phyloP scores from a whole-genome alignment of 2,329 filamentous ascomycete genomes.

The Volutella citrinella region DNA sequence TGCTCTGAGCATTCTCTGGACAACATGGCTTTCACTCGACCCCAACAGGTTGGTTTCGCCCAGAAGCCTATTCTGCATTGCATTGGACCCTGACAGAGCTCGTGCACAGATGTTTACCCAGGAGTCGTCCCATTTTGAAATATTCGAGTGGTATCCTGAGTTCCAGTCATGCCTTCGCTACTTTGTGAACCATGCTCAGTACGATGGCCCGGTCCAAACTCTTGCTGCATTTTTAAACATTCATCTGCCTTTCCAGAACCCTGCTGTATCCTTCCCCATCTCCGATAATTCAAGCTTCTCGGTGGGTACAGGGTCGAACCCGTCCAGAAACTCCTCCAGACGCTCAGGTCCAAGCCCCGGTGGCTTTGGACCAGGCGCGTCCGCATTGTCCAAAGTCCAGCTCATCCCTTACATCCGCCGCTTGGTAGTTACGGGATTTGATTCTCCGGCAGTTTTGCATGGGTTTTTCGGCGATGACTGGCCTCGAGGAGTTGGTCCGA shows the following conservation, averaged over 20 bases:
- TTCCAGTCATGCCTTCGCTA: constrained; percentile 88
- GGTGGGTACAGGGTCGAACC: constrained; percentile 6
- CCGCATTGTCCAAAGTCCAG: constrained; percentile 49
- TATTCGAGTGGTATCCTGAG: constrained; percentile 89
- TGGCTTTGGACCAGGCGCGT: constrained; percentile 14
- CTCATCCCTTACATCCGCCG: constrained; percentile 88
- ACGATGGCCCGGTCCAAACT: constrained; percentile 78
- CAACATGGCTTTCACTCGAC: too few species aligned
- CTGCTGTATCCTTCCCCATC: constrained; percentile 33
- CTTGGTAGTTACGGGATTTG: constrained; percentile 87
- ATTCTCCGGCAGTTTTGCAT: constrained; percentile 80
- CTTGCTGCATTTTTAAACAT: constrained; percentile 92
- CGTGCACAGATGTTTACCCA: too few species aligned
- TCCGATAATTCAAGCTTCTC: constrained; percentile 29
- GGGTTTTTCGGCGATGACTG: constrained; percentile 98
- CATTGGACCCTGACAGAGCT: too few species aligned
- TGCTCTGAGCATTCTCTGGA: too few species aligned
- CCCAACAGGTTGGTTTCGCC: too few species aligned
- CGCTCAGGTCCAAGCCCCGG: constrained; percentile 23
- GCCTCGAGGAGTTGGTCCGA: constrained; percentile 70
- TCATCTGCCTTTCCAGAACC: constrained; percentile 78
- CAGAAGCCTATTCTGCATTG: too few species aligned
- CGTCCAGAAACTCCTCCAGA: constrained; percentile 26
- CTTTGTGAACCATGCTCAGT: constrained; percentile 88
- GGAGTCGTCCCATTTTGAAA: constrained; percentile 67